Base-by-base conservation (phyloP, 768 basidiomycete genomes). In the Termitomyces sp. region DNA sequence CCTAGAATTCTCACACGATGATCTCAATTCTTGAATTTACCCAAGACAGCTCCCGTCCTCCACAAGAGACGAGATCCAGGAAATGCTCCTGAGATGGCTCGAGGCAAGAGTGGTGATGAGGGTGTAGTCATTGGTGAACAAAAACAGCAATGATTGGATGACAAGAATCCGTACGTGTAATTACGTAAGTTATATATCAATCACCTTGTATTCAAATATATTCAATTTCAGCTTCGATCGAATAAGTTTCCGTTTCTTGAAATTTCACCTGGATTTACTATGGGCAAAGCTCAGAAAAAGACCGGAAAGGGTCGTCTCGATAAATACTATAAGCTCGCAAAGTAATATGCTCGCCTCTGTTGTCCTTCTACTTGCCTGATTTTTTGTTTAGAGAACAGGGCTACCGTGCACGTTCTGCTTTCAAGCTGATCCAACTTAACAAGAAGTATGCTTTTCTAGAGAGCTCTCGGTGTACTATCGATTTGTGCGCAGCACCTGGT, bases 381-480 rank as follows among this genome's bases (percentile, higher is more conserved):
- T 34, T 59, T 52, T 49, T 35, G 37, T 61, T 55, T 68, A 98
- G 95, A 73, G 96, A 98, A 76, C 97, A 99, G 78, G 97, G 97
- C 59, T 99, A 95, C 70, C 91, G 97, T 60, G 97, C 97, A 64
- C 97, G 97, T 79, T 99, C 97, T 16, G 97, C 97, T 2, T 96
- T 96, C 86, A 99, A 99, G 74, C 83, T 99, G 57, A 94, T 99
- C 57, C 97, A 99, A 72, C 76, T 99, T 59, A 98, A 99, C 79
- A 94, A 96, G 71, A 99, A 98, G 76, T 99, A 91, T 73, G 82
- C 86, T 16, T 90, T 99, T 68, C 81, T 99, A 23, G 91, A 94
- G 64, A 77, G 82, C 30, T 89, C 94, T 56, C 79, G 85, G 80
- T 98, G 96, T 71, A 91, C 89, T 42, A 95, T 99, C 65, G 97